Percentiles rank a stretch among this genome's conserved stretches.
Conservation (phyloP, 2,329 filamentous ascomycete species). For the Trichophyton equinum region DNA sequence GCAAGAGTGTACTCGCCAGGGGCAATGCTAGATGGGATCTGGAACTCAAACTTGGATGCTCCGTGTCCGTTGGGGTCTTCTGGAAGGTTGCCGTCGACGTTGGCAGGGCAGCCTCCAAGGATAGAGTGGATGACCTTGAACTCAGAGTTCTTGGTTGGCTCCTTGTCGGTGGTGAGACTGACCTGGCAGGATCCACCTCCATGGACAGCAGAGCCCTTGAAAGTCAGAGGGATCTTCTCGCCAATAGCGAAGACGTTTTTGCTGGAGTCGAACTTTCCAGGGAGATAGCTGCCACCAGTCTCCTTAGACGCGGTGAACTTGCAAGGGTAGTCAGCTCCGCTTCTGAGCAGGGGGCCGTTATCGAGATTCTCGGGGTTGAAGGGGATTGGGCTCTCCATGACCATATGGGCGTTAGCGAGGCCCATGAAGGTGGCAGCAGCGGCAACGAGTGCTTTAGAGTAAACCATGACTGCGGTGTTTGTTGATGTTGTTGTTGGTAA, state of each 20-base stretch:
- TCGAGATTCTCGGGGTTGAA: conserved; percentile 40
- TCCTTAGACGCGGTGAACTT: conserved; percentile 40
- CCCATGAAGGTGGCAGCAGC: conserved; percentile 43
- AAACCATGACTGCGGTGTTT: conserved; percentile 5
- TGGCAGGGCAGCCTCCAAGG: conserved; percentile 70
- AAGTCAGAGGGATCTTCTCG: conserved; percentile 46
- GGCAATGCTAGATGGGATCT: conserved; percentile 57
- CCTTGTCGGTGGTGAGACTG: conserved; percentile 64
- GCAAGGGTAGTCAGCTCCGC: conserved; percentile 69
- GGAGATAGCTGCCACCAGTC: conserved; percentile 19
- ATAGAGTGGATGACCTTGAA: conserved; percentile 90
- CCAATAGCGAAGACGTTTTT: conserved; percentile 54
- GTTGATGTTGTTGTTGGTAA: neutral
- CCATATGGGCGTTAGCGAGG: conserved; percentile 60
- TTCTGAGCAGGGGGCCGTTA: conserved; percentile 52
- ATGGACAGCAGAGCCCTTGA: conserved; percentile 64
- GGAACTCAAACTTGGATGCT: conserved; percentile 54
- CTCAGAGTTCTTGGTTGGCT: conserved; percentile 51
- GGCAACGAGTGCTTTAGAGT: conserved; percentile 7
- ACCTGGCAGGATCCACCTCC: conserved; percentile 90
- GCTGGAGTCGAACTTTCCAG: conserved; percentile 37
- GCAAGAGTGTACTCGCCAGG: conserved; percentile 68
- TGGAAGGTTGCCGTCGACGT: conserved; percentile 45
- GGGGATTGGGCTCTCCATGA: conserved; percentile 56
- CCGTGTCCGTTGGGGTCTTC: conserved; percentile 33